These are phyloP conservation scores for Fusarium nodosum DNA, from an alignment of 2,329 filamentous ascomycete genomes.

Conservation along the genomic window DNA sequence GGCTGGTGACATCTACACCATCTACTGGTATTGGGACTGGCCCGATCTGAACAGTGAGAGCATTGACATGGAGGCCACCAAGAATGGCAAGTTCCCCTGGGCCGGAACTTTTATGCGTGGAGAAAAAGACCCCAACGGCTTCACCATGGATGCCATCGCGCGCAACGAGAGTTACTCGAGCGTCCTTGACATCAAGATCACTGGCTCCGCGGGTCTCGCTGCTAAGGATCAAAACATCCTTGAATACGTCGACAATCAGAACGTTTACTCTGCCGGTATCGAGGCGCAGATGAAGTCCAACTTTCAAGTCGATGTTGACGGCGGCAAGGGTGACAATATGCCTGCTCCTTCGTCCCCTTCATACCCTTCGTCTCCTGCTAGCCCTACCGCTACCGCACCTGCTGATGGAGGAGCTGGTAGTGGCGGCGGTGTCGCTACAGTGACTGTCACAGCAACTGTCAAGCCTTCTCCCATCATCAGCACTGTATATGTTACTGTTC, in stretches of 20 bases:
- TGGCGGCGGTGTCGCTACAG: constrained; percentile 44
- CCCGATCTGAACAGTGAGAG: constrained; percentile 67
- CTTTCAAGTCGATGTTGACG: constrained; percentile 60
- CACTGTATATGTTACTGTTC: constrained; percentile 56
- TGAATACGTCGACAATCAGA: constrained; percentile 55
- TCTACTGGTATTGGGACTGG: constrained; percentile 99
- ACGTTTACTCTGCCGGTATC: constrained; percentile 61
- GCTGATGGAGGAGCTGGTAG: constrained; percentile 29
- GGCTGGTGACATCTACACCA: constrained; percentile 76
- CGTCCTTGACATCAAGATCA: constrained; percentile 58
- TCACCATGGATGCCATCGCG: constrained; percentile 53
- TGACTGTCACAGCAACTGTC: constrained; percentile 57
- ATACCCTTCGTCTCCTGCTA: constrained; percentile 36
- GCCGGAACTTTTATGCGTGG: constrained; percentile 58
- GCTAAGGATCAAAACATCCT: constrained; percentile 44
- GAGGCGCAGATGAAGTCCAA: constrained; percentile 60
- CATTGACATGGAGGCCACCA: constrained; percentile 57
- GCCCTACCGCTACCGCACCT: constrained; percentile 29
- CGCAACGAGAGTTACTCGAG: constrained; percentile 60
- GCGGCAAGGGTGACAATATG: constrained; percentile 35
- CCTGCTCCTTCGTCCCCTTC: constrained; percentile 32
- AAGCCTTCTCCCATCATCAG: constrained; percentile 57
- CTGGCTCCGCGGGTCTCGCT: constrained; percentile 43
- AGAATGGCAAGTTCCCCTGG: constrained; percentile 59
- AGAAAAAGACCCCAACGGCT: constrained; percentile 55